Evolutionary conservation across 2,329 filamentous ascomycete species (phyloP).

Genomic region (Salinomyces thailandicus): DNA sequence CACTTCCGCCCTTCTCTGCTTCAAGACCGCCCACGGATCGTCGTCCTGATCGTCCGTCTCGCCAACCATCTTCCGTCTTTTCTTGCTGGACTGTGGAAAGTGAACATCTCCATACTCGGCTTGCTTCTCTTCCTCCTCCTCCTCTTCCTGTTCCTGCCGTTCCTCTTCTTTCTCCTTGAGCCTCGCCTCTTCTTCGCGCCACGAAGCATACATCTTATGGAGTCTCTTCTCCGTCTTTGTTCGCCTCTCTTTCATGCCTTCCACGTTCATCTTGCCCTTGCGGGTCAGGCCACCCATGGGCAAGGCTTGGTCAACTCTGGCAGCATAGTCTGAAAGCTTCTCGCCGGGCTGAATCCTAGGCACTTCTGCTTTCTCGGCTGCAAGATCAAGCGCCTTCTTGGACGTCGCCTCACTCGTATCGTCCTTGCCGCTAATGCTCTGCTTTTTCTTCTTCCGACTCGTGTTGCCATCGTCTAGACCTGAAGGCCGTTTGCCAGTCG

Average conservation of each 20-base stretch:
- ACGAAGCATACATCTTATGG: conserved; percentile 46
- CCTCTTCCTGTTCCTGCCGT: conserved; percentile 54
- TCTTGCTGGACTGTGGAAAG: conserved; percentile 39
- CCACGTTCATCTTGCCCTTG: conserved; percentile 52
- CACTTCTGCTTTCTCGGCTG: conserved; percentile 24
- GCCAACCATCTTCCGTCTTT: conserved; percentile 32
- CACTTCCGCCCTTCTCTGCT: conserved; percentile 51
- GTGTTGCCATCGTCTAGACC: conserved; percentile 65
- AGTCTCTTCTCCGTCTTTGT: conserved; percentile 81
- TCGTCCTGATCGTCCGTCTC: conserved; percentile 44
- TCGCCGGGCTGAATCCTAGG: conserved; percentile 77
- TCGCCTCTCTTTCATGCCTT: conserved; percentile 55
- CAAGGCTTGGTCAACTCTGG: conserved; percentile 73
- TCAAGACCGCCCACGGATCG: conserved; percentile 69
- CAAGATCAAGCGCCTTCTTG: conserved; percentile 3
- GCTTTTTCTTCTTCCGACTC: conserved; percentile 24
- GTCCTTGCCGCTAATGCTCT: neutral
- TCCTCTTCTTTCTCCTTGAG: conserved; percentile 66
- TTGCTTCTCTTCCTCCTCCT: conserved; percentile 51
- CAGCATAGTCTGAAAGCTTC: conserved; percentile 66
- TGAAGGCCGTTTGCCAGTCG: conserved; percentile 45
- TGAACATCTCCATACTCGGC: conserved; percentile 49
- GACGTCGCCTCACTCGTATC: conserved; percentile 12
- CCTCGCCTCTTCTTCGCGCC: conserved; percentile 69
- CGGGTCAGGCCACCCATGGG: conserved; percentile 58